phyloP scores from a whole-genome alignment of 139 green algal genomes.

The Closterium sp. region DNA sequence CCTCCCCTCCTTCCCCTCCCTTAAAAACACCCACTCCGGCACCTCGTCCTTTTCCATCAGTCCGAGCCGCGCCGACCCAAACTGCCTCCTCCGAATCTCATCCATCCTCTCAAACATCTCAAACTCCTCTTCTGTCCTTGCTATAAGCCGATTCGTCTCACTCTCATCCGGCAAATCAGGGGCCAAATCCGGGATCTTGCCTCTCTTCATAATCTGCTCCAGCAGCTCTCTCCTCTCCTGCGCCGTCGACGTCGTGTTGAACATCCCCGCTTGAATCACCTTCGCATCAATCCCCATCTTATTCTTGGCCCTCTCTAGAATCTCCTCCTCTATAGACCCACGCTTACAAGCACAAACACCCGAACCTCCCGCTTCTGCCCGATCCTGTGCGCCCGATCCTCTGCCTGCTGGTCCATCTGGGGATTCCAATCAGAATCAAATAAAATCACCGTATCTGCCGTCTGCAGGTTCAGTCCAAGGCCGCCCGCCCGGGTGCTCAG shows the following conservation, averaged over 20 bases:
- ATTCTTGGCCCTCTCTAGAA: conserved; percentile 66
- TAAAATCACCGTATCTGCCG: conserved; percentile 77
- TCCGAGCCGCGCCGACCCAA: background rate
- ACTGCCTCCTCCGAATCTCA: conserved; percentile 44
- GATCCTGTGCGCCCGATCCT: conserved; percentile 74
- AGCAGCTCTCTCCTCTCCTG: conserved; percentile 58
- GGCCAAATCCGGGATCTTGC: conserved; percentile 28
- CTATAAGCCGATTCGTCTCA: conserved; percentile 68
- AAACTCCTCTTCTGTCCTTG: conserved; percentile 63
- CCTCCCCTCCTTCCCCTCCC: conserved; percentile 20
- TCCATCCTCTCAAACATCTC: conserved; percentile 65
- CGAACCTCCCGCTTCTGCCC: conserved; percentile 72
- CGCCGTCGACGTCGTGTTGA: conserved; percentile 47
- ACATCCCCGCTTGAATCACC: conserved; percentile 62
- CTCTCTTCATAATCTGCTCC: conserved; percentile 60
- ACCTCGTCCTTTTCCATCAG: conserved; percentile 62
- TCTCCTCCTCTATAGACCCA: conserved; percentile 76
- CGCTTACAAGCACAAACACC: conserved; percentile 75
- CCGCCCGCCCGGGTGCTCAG: conserved; percentile 75
- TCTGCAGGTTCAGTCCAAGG: conserved; percentile 81
- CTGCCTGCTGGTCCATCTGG: conserved; percentile 68
- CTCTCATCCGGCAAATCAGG: conserved; percentile 45
- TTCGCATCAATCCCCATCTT: conserved; percentile 75
- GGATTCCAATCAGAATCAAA: conserved; percentile 78
- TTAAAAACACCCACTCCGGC: conserved; percentile 56